A percentile compares a stretch with the other conserved stretches of the same genome.
phyloP scores from a whole-genome alignment of 441 rosid species.

The Arabidopsis hybrid region DNA sequence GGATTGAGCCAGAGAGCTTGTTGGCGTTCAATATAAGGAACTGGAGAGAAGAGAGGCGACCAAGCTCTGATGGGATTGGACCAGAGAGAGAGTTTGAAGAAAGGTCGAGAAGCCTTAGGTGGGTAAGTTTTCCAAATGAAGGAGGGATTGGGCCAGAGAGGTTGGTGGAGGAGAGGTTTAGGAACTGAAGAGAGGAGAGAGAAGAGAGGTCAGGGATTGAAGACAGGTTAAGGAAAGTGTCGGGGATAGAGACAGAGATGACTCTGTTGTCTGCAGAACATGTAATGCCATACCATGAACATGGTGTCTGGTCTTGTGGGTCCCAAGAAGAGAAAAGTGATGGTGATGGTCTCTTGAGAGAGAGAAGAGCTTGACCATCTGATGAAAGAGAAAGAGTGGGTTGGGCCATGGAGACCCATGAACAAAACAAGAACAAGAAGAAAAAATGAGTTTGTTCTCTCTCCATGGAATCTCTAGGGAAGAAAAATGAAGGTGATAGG shows the following conservation, averaged over 20 bases:
- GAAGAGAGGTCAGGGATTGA: constrained; percentile 79
- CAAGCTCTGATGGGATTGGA: constrained; percentile 72
- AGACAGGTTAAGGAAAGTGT: constrained; percentile 87
- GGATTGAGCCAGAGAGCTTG: constrained; percentile 69
- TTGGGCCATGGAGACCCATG: constrained; percentile 45
- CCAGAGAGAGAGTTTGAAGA: constrained; percentile 90
- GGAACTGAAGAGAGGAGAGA: constrained; percentile 82
- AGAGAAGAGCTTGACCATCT: constrained; percentile 81
- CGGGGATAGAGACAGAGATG: constrained; percentile 77
- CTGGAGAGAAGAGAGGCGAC: constrained; percentile 77
- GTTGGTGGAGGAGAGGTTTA: constrained; percentile 88
- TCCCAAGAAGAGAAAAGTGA: constrained; percentile 79
- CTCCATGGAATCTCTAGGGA: constrained; percentile 51
- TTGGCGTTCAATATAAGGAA: constrained; percentile 87
- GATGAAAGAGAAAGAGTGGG: constrained; percentile 59
- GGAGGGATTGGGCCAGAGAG: constrained; percentile 88
- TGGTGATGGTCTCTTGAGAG: constrained; percentile 55
- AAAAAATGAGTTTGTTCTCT: constrained; percentile 48
- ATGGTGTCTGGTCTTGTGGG: constrained; percentile 77
- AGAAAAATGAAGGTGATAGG: constrained; percentile 20
- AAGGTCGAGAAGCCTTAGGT: constrained; percentile 83
- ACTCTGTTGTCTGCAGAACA: constrained; percentile 86
- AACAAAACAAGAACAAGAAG: constrained; percentile 47
- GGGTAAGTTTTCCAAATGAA: constrained; percentile 68
- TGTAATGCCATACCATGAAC: constrained; percentile 91